Evolutionary conservation across 2,329 filamentous ascomycete species (phyloP), one percentile per base, ranked within the genome.

Genomic region (Xylariaceae sp.): DNA sequence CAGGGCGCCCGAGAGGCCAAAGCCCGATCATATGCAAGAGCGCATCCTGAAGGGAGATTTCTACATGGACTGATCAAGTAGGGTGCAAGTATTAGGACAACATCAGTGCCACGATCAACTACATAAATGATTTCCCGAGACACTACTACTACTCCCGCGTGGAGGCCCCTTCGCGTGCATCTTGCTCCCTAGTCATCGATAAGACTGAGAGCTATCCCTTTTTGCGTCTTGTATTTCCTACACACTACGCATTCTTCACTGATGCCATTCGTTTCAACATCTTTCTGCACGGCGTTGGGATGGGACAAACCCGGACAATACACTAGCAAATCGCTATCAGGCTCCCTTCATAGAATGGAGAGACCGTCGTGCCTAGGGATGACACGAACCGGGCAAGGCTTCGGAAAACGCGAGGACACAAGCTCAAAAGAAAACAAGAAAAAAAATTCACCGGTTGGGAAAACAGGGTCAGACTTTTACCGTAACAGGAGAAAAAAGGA

Each of bases 11-110:
- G 74, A 80, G 67, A 77, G 81, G 40, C 81, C 81, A 63, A 96
- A 93, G 79, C 93, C 93, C 26, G 95, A 99, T 77, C 89, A 89
- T 61, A 95, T 97, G 78, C 93, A 97, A 75, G 95, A 99, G 81
- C 87, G 96, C 65, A 98, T 99, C 68, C 82, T 99, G 65, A 95
- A 96, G 78, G 95, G 93, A 44, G 95, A 99, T 70, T 98, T 99
- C 69, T 95, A 95, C 79, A 97, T 98, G 92, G 93, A 97, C 71
- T 96, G 81, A 81, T 58, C 19, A 40, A 10, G 20, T 18, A 29
- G 29, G 20, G 29, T 37, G 20, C 42, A 44, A 40, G 20, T 52
- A 42, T 16, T 37, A 44, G 14, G 20, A 32, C 32, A 52, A 42
- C 49, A 26, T 26, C 19, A 49, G 48, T 20, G 20, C 40, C 40